Base-by-base conservation (phyloP, 352 stramenopile genomes). In the Phytophthora macrochlamydospora region DNA sequence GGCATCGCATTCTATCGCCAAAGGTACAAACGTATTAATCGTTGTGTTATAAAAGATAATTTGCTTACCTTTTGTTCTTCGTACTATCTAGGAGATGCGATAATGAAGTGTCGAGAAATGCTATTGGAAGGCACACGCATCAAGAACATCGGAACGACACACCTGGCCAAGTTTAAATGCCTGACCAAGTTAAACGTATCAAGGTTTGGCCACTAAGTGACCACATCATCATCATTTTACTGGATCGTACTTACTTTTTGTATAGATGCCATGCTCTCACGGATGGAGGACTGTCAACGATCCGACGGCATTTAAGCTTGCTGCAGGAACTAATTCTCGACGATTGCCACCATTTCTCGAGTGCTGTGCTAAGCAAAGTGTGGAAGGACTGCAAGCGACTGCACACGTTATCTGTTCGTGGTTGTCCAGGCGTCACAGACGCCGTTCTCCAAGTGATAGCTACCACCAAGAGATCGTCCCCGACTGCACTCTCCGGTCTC, bases 311-410 rank as follows among this genome's bases (percentile, higher is more conserved):
- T 9, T 69, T 89, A 35, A 79, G 58, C 2, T 65, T 74, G 7
- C 54, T 93, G 7, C 69, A 86, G 9, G 69, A 79, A 46, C 63
- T 93, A 0, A 50, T 78, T 31, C 71, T 92, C 44, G 73, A 81
- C 42, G 85, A 92, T 14, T 91, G 81, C 40, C 76, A 81, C 13
- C 81, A 90, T 35, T 87, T 93, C 29, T 81, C 79, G 9, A 73
- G 64, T 31, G 59, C 71, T n/a, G 65, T 71, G 28, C 64, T 93
- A 4, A 69, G 59, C 18, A 75, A 85, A 35, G 32, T 85, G 2
- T 93, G 85, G 85, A 76, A 69, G 7, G 79, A 91, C 62, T 91
- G 85, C 60, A 74, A 59, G 13, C 69, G 65, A 4, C 60, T 93
- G 4, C 83, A 86, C 46, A 68, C 72, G 12, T 51, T 93, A 0